Evolutionary conservation across 805 yeast species (phyloP).

Genomic region (Nakazawaea ernobii): DNA sequence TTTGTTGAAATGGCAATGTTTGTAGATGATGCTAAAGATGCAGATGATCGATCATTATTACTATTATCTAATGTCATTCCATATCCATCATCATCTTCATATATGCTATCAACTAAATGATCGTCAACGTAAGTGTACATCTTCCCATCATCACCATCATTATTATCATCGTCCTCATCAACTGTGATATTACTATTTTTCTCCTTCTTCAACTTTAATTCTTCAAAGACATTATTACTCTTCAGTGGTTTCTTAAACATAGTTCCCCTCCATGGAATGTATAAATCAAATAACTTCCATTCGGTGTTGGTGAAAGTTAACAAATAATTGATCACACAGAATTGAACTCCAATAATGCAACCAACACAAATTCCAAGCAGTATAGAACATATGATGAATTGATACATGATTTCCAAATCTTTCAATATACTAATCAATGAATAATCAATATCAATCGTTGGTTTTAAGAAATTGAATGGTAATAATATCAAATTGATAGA

Average conservation of each 20-base stretch:
- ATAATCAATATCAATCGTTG: background rate
- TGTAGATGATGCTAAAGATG: background rate
- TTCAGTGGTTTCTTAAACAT: background rate
- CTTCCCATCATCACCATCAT: background rate
- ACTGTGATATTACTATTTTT: background rate
- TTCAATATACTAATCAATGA: background rate
- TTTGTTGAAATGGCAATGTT: background rate
- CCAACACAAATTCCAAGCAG: conserved; percentile 11
- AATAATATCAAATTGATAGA: background rate
- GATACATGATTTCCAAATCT: conserved; percentile 5
- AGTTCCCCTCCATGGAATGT: background rate
- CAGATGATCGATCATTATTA: background rate
- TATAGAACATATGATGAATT: conserved; percentile 6
- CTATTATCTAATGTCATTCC: background rate
- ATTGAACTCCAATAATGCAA: background rate
- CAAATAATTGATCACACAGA: conserved; percentile 5
- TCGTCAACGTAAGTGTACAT: background rate
- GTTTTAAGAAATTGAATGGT: conserved; percentile 1
- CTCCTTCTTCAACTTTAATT: background rate
- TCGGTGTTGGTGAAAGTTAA: conserved; percentile 5
- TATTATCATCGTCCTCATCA: no score
- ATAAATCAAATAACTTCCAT: background rate
- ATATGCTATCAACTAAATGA: background rate
- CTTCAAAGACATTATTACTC: background rate
- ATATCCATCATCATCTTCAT: conserved; percentile 14